Evolutionary conservation across 352 stramenopile genomes (phyloP), one percentile per base, ranked within the genome.

Genomic region (Pythium apleroticum): DNA sequence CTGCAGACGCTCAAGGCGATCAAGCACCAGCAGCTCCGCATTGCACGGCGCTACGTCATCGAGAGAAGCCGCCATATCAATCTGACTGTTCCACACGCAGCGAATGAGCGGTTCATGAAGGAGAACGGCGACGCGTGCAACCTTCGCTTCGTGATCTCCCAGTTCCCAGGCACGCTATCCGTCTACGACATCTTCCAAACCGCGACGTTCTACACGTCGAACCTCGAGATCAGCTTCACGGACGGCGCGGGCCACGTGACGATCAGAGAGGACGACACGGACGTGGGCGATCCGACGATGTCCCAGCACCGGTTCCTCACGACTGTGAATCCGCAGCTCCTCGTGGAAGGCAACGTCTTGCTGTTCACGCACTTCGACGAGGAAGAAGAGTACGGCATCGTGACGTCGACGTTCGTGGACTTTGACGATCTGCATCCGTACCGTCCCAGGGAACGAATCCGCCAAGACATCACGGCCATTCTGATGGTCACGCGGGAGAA

Each of bases 61-160:
- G 75, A 76, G 30, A 75, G 80, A 12, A 78, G 70, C 24, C 77
- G 71, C 25, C 81, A 85, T 37, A 56, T 84, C 33, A 72, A 79
- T 5, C 57, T 73, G 7, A 67, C 61, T 3, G 69, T 73, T 11
- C 69, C 74, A 6, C 77, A 78, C 52, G 49, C 61, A 3, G 67
- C 76, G 20, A 74, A 64, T 50, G 76, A 77, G 27, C 75, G 78
- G 31, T 89, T 84, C 54, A 64, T 81, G 53, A 78, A 69, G 20
- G 72, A 76, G 12, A 28, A 25, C 11, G 77, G 76, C 4, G 74
- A 86, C 37, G 81, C 72, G 28, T 82, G 74, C 59, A 76, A 64
- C 12, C 57, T 76, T 14, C 69, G 74, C 25, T 86, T 84, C 57
- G 67, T 22, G 35, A n/a, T 69, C 19, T n/a, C 25, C 19, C 63